Evolutionary conservation across 805 yeast genomes (phyloP), one percentile per base, ranked within the genome.

Genomic region (Starmerella stigmatis): DNA sequence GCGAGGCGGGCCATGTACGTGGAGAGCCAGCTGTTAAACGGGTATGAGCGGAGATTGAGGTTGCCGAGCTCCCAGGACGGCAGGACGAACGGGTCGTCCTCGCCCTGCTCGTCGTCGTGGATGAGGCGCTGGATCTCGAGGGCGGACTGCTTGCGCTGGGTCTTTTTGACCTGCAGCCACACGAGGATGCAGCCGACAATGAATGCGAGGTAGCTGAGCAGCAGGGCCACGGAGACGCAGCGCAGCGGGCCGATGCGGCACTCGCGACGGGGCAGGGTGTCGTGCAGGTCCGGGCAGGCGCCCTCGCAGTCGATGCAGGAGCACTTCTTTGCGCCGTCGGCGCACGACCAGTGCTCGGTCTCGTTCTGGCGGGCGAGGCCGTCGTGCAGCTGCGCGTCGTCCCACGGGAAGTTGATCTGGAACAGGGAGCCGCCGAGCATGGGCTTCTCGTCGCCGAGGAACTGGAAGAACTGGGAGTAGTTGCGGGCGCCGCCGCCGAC

Each of bases 401-500:
- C 66, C 66, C 76, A 84, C 3, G 68, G 64, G 61, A 77, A 86
- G 60, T 86, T 81, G 50, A 89, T 88, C 61, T 89, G 97, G 60
- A 89, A 86, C 0, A 96, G 96, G 0, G 95, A 85, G 0, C 98
- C 98, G 0, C 97, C 96, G 4, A 89, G 68, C 56, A 85, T 54
- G 0, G 97, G 97, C 61, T 89, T 88, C 55, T 86, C 94, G 60
- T 89, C 97, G 11, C 97, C 97, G 42, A 92, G 64, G 58, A 89
- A 92, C 64, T 86, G 82, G 53, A 89, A 66, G 59, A 89, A 89
- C 44, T 76, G 76, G 26, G 68, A 55, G 61, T 76, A 83, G 55
- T 78, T 75, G 44, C 70, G 72, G 2, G 97, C 96, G 1, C 97
- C 97, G n/a, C 98, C 98, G 7, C 98, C 98, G 33, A 89, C 79